Evolutionary conservation across 2,329 filamentous ascomycete genomes (phyloP).

Genomic region (Hyphodiscus sp.): DNA sequence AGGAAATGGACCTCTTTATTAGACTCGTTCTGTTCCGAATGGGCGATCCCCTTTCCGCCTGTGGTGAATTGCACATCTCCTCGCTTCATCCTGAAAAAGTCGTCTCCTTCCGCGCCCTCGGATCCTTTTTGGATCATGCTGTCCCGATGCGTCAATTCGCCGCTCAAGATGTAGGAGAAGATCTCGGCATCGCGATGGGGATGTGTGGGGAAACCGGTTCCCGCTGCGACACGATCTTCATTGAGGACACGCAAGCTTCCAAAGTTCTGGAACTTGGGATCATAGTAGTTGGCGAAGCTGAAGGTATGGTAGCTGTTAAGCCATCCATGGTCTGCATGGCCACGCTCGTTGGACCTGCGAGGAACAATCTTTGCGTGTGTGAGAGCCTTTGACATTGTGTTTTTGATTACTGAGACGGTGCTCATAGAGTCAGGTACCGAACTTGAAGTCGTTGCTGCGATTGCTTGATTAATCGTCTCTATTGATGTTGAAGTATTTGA

Average conservation of each 20-base stretch:
- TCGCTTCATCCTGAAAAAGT: conserved; percentile 64
- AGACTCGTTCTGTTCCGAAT: conserved; percentile 79
- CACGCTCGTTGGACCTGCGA: conserved; percentile 64
- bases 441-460: background rate
- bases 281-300: conserved; percentile 62
- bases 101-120: conserved; percentile 48
- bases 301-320: conserved; percentile 84
- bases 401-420: conserved; percentile 29
- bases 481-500: conserved; percentile 3
- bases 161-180: conserved; percentile 79
- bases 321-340: conserved; percentile 80
- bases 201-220: conserved; percentile 77
- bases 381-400: conserved; percentile 56
- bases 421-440: conserved; percentile 19
- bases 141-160: conserved; percentile 83
- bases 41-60: conserved; percentile 71
- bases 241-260: conserved; percentile 80
- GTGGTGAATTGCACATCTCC: conserved; percentile 89
- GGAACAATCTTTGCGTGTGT: conserved; percentile 66
- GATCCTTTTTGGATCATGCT: conserved; percentile 69
- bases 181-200: conserved; percentile 84
- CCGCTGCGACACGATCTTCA: conserved; percentile 72
- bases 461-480: conserved; percentile 2
- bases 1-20: conserved; percentile 69
- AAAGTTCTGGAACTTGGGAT: conserved; percentile 59